Base-by-base conservation (phyloP, 1,284 basidiomycete species). In the Mrakiaceae sp. region DNA sequence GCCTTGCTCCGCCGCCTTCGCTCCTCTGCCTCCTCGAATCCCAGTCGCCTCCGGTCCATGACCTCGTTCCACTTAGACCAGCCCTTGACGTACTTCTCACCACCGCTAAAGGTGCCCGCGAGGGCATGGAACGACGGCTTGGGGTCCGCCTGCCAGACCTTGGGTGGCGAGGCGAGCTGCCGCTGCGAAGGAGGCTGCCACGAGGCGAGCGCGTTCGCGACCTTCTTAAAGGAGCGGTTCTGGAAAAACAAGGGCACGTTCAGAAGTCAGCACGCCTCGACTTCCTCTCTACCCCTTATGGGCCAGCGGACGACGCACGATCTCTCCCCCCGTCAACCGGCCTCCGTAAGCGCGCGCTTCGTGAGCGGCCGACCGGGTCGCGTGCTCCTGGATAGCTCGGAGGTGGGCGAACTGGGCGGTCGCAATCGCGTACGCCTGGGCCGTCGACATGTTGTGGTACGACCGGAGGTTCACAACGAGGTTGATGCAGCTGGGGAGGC, bases 381-480 rank as follows among this genome's bases (percentile, higher is more conserved):
- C 83, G 64, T 90, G 82, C 71, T 93, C 85, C 70, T 89, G 87
- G 74, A 91, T 86, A 40, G 90, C 86, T 62, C 91, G 86, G 49
- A 98, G 81, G 27, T 88, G 80, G 60, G 88, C 85, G 78, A 92
- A 98, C 75, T 96, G 90, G 11, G 83, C 80, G n/a, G 91, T 82
- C 39, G 90, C 86, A 16, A 79, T 78, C 4, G 81, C 79, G 75
- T 98, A 98, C 4, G 95, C 94, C 51, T 86, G 78, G 0, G 88
- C 84, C 52, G 97, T 79, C 0, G 90, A 81, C 42, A 86, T 67
- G 1, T 76, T 70, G 70, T 89, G 86, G 64, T 83, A 69, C 67
- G 84, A 76, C 74, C 92, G 84, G 11, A 98, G 81, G 72, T 87
- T 90, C 58, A 88, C 76, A 11, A 87, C 82, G 75, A 89, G 97